Base-by-base conservation (phyloP, 805 yeast genomes). In the Torulaspora quercuum region DNA sequence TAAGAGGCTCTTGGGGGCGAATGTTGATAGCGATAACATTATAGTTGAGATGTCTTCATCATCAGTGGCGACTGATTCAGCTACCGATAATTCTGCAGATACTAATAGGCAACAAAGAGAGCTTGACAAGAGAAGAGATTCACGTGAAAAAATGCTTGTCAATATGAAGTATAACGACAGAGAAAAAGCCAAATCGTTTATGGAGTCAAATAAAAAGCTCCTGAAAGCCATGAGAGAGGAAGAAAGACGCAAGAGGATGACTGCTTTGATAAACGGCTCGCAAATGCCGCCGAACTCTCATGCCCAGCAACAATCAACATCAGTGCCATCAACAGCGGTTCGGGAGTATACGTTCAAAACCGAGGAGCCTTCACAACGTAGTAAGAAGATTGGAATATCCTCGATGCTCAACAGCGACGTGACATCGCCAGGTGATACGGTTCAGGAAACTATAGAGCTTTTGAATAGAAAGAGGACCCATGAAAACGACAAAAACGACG, bases 81-180 rank as follows among this genome's bases (percentile, higher is more conserved):
- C 37, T 8, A 17, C 35, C 8, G 43, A 40, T 16, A 23, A 20
- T 19, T 22, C 12, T 22, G 17, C 37, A 23, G 25, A 25, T 24
- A 5, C 28, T 9, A 41, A 28, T 19, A 45, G 44, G 25, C 52
- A 54, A 35, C 61, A 57, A 30, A 47, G 43, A 26, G 57, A 58
- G 35, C 38, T 59, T 19, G 63, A 59, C 19, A 54, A 50, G 33
- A 43, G 58, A 35, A 45, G 64, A 21, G 61, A 59, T 33, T 45
- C 54, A 2, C 43, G 59, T 18, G 64, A 59, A 22, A 53, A 49
- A 28, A 59, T 59, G 64, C 42, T 59, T n/a, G 61, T 56, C 5
- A 53, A 49, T 27, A 49, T 59, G 53, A 59, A 59, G 39, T 59
- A 59, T 36, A 59, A 57, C 26, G 64, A 59, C 29, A 52, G 62